A percentile compares a stretch with the other conserved stretches of the same genome.
Evolutionary conservation across 345 rosid species (phyloP).

Genomic region (Lepidium didymum): DNA sequence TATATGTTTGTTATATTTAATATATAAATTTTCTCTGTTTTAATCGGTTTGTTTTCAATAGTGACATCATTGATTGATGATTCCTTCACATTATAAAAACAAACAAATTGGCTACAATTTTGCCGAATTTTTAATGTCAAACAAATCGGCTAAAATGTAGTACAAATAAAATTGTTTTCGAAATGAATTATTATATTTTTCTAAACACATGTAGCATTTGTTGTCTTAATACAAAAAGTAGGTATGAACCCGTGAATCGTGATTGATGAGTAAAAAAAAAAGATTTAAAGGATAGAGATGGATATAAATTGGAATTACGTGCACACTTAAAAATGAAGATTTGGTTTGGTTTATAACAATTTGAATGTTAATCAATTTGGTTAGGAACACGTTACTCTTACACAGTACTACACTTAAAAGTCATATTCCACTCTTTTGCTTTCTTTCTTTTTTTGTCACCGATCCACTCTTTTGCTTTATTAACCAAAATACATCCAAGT

Average conservation of each 20-base stretch:
- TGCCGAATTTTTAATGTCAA: neutral
- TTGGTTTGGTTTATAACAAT: constrained; percentile 2
- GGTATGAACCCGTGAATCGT: neutral
- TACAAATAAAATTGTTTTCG: neutral
- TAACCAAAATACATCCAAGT: neutral
- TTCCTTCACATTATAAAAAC: neutral
- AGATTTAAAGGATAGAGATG: neutral
- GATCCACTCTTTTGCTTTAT: constrained; percentile 11
- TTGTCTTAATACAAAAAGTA: neutral
- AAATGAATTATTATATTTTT: neutral
- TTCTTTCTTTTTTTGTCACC: too few species aligned
- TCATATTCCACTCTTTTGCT: constrained; percentile 16
- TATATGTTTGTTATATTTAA: neutral
- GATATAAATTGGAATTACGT: constrained; percentile 13
- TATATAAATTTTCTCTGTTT: neutral
- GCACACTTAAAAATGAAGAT: constrained; percentile 21
- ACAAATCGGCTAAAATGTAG: neutral
- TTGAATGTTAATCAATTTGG: neutral
- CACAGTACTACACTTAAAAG: constrained; percentile 5
- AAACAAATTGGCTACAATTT: neutral
- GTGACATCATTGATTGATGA: neutral
- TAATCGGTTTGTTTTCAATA: neutral
- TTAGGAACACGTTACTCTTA: constrained; percentile 23
- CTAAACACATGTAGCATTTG: neutral
- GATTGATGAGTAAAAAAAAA: neutral